A percentile compares a stretch with the other conserved stretches of the same genome.
Evolutionary conservation across 2,329 filamentous ascomycete genomes (phyloP).

Genomic region (Waltergamsia citrina): DNA sequence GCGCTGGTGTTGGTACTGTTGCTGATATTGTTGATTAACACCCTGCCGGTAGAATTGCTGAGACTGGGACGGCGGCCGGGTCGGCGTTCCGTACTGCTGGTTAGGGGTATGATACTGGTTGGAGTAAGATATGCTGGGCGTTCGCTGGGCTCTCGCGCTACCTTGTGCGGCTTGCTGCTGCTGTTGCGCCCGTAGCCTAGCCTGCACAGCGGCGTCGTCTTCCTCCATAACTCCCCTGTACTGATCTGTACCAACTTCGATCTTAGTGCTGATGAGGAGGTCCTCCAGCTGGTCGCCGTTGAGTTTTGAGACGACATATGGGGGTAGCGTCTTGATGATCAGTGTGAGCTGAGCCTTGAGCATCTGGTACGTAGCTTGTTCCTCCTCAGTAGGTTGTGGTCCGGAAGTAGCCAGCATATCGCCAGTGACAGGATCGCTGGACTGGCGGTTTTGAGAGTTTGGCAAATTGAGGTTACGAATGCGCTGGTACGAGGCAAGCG

Average conservation of each 20-base stretch:
- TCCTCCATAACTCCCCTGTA: slow-evolving; percentile 77
- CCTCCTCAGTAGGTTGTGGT: slow-evolving; percentile 56
- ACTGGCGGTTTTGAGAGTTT: slow-evolving; percentile 51
- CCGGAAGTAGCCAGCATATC: slow-evolving; percentile 61
- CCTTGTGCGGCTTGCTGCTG: slow-evolving; percentile 20
- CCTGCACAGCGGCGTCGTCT: slow-evolving; percentile 55
- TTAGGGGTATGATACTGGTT: slow-evolving; percentile 30
- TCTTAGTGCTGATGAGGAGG: slow-evolving; percentile 69
- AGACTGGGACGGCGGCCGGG: slow-evolving; percentile 30
- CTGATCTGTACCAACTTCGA: slow-evolving; percentile 63
- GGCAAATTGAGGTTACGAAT: slow-evolving; percentile 65
- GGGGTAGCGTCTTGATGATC: slow-evolving; percentile 67
- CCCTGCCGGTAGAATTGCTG: slow-evolving; percentile 34
- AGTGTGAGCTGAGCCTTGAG: slow-evolving; percentile 67
- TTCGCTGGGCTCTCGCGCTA: slow-evolving; percentile 24
- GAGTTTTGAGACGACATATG: slow-evolving; percentile 77
- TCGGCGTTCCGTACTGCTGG: slow-evolving; percentile 39
- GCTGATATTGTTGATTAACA: slow-evolving; percentile 24
- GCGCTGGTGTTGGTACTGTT: slow-evolving; percentile 19
- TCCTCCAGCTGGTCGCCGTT: slow-evolving; percentile 80
- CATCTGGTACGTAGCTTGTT: slow-evolving; percentile 55
- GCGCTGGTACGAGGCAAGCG: slow-evolving; percentile 67
- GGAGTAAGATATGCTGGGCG: slow-evolving; percentile 29
- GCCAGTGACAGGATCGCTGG: slow-evolving; percentile 52
- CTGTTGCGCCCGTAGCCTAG: slow-evolving; percentile 32